Base-by-base conservation (phyloP, 2,329 filamentous ascomycete species). In the Colletotrichum sp. region DNA sequence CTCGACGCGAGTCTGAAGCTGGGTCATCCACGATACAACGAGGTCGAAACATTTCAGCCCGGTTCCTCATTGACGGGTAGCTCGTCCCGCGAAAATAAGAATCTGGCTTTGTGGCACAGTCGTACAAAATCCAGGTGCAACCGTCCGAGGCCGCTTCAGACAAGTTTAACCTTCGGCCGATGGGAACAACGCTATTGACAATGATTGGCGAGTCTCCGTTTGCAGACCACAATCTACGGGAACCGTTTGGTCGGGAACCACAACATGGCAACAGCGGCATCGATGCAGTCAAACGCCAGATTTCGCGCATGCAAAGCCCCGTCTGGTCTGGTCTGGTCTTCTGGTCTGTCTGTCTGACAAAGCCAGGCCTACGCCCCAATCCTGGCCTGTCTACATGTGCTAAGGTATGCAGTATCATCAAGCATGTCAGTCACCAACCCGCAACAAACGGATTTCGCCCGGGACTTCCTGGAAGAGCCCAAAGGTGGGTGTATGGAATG, bases 231-330 rank as follows among this genome's bases (percentile, higher is more conserved):
- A 75, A 74, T 72, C 66, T 60, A 71, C 70, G 59, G 64, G 77
- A 77, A 76, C 72, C 74, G 73, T 76, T 77, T 71, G 69, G 60
- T 76, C 65, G 71, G 79, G 78, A 76, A 69, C 70, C 76, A 80
- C 80, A 72, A 64, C 79, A 75, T 78, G 70, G 71, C 77, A 70
- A 63, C 69, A 73, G 76, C 73, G 69, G 71, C 74, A 77, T 79
- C 79, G 78, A 80, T 77, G 79, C 78, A 78, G 79, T 79, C 77
- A 77, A 73, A 80, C 78, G 71, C 74, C 67, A 81, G 80, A 80
- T 81, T 79, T 77, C 72, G 70, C 78, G 80, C 78, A 78, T 77
- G 69, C 67, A 70, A 77, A 76, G 52, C 57, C 66, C 62, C 34
- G 64, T 64, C 69, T 63, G 24, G 24, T 36, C 70, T 65, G 30